Evolutionary conservation across 441 rosid species (phyloP).

Genomic region (Pelargonium fulgidum): DNA sequence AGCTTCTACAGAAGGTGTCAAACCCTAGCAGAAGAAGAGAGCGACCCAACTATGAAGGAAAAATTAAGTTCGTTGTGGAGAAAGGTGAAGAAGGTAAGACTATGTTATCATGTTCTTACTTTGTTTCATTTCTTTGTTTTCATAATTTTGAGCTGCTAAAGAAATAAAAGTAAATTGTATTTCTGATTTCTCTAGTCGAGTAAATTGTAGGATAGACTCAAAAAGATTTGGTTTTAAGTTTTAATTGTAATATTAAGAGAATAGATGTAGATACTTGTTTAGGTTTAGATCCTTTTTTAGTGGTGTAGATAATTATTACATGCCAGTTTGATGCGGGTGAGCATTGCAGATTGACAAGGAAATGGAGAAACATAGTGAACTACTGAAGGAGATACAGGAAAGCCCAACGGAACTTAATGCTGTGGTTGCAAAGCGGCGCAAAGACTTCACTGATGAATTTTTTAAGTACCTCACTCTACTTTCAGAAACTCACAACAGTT

Average conservation of each 20-base stretch:
- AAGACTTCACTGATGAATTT: constrained; percentile 74
- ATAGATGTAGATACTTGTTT: constrained; percentile 15
- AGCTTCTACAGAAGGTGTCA: constrained; percentile 62
- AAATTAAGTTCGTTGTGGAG: constrained; percentile 44
- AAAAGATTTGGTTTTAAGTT: background rate
- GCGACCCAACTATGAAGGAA: constrained; percentile 46
- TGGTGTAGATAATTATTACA: constrained; percentile 13
- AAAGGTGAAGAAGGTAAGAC: constrained; percentile 67
- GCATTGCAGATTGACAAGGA: constrained; percentile 81
- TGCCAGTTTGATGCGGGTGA: constrained; percentile 20
- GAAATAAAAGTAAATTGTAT: background rate
- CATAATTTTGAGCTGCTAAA: background rate
- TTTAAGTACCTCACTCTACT: constrained; percentile 54
- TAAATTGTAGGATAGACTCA: too few relatives aligned
- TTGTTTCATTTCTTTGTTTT: constrained; percentile 2
- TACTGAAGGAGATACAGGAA: constrained; percentile 72
- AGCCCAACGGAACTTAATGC: constrained; percentile 71
- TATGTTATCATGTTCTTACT: background rate
- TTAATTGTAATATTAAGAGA: background rate
- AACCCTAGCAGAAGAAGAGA: constrained; percentile 45
- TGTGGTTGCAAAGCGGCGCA: constrained; percentile 57
- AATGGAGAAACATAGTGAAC: constrained; percentile 68
- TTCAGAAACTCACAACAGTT: constrained; percentile 53
- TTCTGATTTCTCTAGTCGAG: background rate
- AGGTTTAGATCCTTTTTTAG: constrained; percentile 28